Evolutionary conservation across 129 eudicot genomes (phyloP).

Genomic region (Flaveria brownii): DNA sequence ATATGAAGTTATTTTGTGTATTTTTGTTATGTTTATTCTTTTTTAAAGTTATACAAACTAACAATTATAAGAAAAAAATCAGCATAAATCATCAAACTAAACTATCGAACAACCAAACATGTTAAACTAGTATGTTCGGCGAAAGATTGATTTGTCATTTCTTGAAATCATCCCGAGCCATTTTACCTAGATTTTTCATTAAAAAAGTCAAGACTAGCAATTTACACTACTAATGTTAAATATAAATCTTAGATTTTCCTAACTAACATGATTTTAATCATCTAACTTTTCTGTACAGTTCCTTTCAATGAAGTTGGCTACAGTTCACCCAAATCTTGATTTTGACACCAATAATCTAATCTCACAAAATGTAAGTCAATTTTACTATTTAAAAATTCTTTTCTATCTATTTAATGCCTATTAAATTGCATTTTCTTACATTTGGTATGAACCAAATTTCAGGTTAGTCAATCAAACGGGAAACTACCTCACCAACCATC

Average conservation of each 20-base stretch:
- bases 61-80: neutral
- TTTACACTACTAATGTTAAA: neutral
- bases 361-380: conserved; percentile 62
- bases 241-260: neutral
- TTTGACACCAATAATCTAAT: conserved; percentile 43
- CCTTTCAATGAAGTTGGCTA: conserved; percentile 83
- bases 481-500: conserved; percentile 46
- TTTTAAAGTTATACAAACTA: neutral
- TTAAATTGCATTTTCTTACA: conserved; percentile 4
- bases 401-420: neutral
- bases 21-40: neutral
- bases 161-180: neutral
- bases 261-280: neutral
- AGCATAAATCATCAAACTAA: neutral
- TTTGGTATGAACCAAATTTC: conserved; percentile 19
- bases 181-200: neutral
- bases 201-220: neutral
- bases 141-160: neutral
- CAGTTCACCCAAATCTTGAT: conserved; percentile 73
- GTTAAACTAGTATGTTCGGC: neutral
- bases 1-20: neutral
- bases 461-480: conserved; percentile 57
- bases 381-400: neutral
- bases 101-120: neutral
- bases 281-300: conserved; percentile 50